phyloP scores from a whole-genome alignment of 2,329 filamentous ascomycete species.

The Fusarium stilboides region DNA sequence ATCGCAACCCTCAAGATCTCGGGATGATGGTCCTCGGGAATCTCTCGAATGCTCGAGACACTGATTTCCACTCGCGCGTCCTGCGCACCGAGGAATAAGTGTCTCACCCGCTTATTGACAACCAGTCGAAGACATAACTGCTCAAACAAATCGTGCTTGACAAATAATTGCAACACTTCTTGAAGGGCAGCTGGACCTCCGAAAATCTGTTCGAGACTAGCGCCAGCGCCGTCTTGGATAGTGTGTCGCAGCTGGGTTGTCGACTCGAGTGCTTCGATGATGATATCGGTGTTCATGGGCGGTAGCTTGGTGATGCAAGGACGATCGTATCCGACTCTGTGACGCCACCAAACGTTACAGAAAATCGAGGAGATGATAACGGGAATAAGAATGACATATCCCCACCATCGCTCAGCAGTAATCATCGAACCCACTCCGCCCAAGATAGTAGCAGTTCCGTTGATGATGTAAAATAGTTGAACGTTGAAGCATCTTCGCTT shows the following conservation, averaged over 20 bases:
- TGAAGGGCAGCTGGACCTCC: background rate
- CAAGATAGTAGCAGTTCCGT: constrained; percentile 62
- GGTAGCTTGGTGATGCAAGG: constrained; percentile 22
- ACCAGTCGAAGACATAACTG: constrained; percentile 30
- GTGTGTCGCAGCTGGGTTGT: constrained; percentile 23
- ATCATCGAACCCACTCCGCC: constrained; percentile 66
- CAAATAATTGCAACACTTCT: constrained; percentile 21
- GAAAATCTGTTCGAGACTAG: constrained; percentile 15
- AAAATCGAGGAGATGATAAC: constrained; percentile 63
- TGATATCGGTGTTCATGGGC: background rate
- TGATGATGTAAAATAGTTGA: constrained; percentile 61
- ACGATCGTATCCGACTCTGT: constrained; percentile 60
- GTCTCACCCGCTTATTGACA: background rate
- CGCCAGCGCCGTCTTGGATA: constrained; percentile 13
- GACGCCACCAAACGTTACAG: constrained; percentile 66
- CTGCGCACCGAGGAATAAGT: background rate
- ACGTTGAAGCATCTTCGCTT: constrained; percentile 55
- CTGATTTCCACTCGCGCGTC: constrained; percentile 1
- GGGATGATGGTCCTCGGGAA: constrained; percentile 19
- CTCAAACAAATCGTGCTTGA: constrained; percentile 41
- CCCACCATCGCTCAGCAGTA: constrained; percentile 67
- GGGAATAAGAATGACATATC: constrained; percentile 66
- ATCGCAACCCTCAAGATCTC: constrained; percentile 14
- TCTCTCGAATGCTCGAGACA: background rate
- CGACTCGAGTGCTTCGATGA: constrained; percentile 27